phyloP scores from a whole-genome alignment of 2,329 filamentous ascomycete genomes.

The Lasiodiplodia theobromae region DNA sequence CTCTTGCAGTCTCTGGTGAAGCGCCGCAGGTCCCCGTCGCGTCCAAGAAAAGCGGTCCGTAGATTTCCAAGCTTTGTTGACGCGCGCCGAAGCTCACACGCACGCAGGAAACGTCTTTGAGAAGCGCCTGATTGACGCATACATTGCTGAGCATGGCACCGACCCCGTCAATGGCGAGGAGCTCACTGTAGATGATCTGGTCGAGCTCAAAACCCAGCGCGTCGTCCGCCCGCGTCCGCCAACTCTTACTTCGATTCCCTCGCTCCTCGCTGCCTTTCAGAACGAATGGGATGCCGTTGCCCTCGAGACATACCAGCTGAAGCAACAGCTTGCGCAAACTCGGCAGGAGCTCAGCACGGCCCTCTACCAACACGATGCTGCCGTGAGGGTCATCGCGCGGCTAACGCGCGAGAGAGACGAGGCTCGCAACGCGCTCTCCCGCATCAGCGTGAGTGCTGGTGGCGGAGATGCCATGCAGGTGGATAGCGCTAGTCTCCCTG shows the following conservation, averaged over 20 bases:
- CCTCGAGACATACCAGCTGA: constrained; percentile 88
- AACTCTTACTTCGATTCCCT: constrained; percentile 93
- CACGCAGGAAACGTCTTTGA: constrained; percentile 84
- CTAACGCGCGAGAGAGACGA: constrained; percentile 92
- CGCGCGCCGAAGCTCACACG: constrained; percentile 40
- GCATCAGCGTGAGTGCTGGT: constrained; percentile 74
- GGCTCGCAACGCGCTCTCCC: constrained; percentile 85
- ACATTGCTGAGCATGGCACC: constrained; percentile 90
- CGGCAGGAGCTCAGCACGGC: constrained; percentile 92
- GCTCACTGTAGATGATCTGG: constrained; percentile 81
- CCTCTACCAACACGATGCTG: constrained; percentile 96
- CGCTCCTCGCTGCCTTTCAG: constrained; percentile 91
- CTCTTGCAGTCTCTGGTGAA: constrained; percentile 84
- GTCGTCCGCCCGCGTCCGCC: constrained; percentile 89
- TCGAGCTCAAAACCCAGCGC: constrained; percentile 83
- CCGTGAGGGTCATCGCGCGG: constrained; percentile 91
- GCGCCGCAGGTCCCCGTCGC: constrained; percentile 93
- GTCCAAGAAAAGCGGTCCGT: constrained; percentile 89
- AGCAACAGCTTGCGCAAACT: constrained; percentile 87
- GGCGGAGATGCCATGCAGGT: constrained; percentile 90
- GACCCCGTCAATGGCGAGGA: constrained; percentile 91
- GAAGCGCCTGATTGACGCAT: constrained; percentile 92
- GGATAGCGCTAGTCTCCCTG: constrained; percentile 78
- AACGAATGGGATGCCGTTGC: constrained; percentile 98
- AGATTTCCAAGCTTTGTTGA: constrained; percentile 32